Conservation (phyloP, 2,329 filamentous ascomycete species). For the Gaeumannomyces tritici region DNA sequence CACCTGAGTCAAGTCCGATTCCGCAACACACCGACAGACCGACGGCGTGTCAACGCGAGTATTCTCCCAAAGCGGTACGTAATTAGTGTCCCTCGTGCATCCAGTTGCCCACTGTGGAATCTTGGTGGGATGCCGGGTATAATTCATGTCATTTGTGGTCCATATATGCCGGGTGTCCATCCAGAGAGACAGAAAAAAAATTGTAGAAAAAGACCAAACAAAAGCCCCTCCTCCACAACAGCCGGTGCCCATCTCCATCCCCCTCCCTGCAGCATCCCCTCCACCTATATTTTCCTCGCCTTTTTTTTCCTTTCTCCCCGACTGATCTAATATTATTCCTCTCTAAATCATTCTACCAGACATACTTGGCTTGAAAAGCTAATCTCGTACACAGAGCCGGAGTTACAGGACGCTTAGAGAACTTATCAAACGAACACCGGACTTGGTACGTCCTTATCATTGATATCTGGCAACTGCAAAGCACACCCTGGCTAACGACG, state of each 20-base stretch:
- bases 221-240: background rate
- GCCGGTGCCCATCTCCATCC: too few relatives aligned
- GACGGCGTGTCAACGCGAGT: background rate
- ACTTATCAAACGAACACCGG: background rate
- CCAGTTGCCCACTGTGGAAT: slow-evolving; percentile 10
- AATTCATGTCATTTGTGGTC: background rate
- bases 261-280: background rate
- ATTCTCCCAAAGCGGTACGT: background rate
- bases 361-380: background rate
- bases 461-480: background rate
- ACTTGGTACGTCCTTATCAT: background rate
- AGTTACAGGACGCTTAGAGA: background rate
- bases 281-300: background rate
- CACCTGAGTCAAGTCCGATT: background rate
- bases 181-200: background rate
- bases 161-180: background rate
- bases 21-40: background rate
- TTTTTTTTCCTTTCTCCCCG: background rate
- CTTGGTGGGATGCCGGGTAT: slow-evolving; percentile 31
- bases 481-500: background rate
- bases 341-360: too few relatives aligned
- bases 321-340: too few relatives aligned
- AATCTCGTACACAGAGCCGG: background rate
- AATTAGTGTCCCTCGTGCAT: background rate
- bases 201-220: background rate